Conservation (phyloP, 345 rosid species). For the Raphanus sativus region DNA sequence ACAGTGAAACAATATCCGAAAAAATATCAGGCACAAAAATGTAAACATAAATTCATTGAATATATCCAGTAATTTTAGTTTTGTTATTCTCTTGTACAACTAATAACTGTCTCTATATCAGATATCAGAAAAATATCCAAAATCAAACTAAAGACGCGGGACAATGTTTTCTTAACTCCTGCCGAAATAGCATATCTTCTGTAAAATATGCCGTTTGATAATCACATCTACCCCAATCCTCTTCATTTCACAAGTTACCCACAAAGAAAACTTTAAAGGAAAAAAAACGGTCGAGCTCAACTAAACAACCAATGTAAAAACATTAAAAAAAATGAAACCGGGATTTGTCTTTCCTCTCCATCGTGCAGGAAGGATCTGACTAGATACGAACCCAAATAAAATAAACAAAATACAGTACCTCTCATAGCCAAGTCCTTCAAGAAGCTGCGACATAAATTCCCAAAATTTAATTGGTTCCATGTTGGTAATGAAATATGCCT, state of each 20-base stretch:
- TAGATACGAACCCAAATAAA: background rate
- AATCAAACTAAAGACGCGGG: background rate
- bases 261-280: background rate
- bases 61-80: background rate
- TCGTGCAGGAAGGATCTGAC: conserved; percentile 8
- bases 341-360: background rate
- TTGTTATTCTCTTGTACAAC: background rate
- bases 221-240: conserved; percentile 2
- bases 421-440: conserved; percentile 91
- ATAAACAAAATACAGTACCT: conserved; percentile 49
- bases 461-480: conserved; percentile 92
- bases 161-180: background rate
- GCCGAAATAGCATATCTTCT: background rate
- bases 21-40: conserved; percentile 1
- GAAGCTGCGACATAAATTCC: conserved; percentile 72
- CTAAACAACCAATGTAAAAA: conserved; percentile 3
- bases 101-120: background rate
- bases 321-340: background rate
- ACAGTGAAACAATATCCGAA: conserved; percentile 10
- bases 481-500: conserved; percentile 94
- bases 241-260: background rate
- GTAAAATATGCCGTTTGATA: background rate
- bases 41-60: background rate
- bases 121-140: background rate
- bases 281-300: conserved; percentile 8